These are phyloP conservation scores for Prunus davidiana DNA, from an alignment of 306 rosid species.

Conservation along the genomic window DNA sequence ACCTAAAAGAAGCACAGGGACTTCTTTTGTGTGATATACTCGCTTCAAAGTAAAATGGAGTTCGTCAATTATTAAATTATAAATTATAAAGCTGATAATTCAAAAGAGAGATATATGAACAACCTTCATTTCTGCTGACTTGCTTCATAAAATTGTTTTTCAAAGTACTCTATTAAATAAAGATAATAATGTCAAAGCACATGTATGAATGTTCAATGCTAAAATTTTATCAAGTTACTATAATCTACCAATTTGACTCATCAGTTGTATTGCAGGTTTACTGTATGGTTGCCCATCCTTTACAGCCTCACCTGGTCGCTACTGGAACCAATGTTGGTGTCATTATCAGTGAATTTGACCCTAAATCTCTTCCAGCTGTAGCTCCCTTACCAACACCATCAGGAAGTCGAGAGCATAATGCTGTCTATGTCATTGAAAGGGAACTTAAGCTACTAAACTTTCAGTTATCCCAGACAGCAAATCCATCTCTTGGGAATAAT, in stretches of 20 bases:
- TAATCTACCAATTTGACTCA: not conserved
- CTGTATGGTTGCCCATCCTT: conserved; percentile 90
- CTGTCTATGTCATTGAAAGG: conserved; percentile 84
- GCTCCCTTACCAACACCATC: conserved; percentile 87
- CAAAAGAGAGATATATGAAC: too few species aligned
- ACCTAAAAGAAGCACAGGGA: not conserved
- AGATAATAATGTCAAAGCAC: too few species aligned
- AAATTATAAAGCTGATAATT: not conserved
- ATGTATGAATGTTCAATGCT: not conserved
- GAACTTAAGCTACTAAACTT: conserved; percentile 83
- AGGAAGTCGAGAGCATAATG: conserved; percentile 90
- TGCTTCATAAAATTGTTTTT: too few species aligned
- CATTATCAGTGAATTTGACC: conserved; percentile 87
- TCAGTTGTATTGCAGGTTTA: conserved; percentile 66
- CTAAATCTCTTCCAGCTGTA: conserved; percentile 95
- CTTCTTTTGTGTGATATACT: not conserved
- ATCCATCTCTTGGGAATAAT: conserved; percentile 95
- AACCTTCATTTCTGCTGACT: too few species aligned
- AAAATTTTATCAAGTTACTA: not conserved
- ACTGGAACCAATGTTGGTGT: conserved; percentile 96
- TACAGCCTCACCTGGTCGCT: conserved; percentile 99
- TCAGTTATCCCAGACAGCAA: conserved; percentile 85
- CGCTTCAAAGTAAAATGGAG: not conserved
- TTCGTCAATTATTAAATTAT: not conserved
- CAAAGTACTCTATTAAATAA: too few species aligned